Base-by-base conservation (phyloP, 2,329 filamentous ascomycete species). In the Aspergillus nomiae region DNA sequence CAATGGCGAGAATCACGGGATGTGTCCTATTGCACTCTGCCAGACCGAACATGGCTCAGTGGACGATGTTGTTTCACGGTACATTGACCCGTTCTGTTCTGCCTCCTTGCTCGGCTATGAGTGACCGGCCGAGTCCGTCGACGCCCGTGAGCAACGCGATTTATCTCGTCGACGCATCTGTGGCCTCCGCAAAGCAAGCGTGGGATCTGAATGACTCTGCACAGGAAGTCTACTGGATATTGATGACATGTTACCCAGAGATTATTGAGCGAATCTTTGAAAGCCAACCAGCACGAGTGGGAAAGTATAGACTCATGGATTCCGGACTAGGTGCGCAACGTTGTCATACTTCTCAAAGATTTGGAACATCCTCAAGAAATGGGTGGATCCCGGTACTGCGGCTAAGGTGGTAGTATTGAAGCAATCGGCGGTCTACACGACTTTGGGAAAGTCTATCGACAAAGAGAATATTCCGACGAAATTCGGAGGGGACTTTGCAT, bases 221-320 rank as follows among this genome's bases (percentile, higher is more conserved):
- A 0, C 64, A 65, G 28, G 66, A 70, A 21, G 64, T 69, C 12
- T 72, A 68, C 51, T 65, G 65, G 67, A 50, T 74, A 1, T n/a
- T 74, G 7, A 60, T 68, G 48, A 74, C 69, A 5, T 73, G 71
- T 38, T 74, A 71, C 60, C 71, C 72, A 0, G 71, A 74, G 28
- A 73, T 67, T 0, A 70, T 73, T 36, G 53, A 69, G 36, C 55
- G 57, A 26, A 62, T 71, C 10, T 68, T 67, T 53, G 69, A 70
- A 43, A 43, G 68, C 65, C 14, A 1, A 21, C 16, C 9, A 50
- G 8, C 14, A 14, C 11, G 24, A 7, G 5, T 19, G 3, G 3
- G 16, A 28, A 26, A 4, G 3, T 3, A 51, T 10, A 26, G 2
- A 4, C 19, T 26, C 12, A 30, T 14, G 5, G 14, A 14, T 7